phyloP scores from a whole-genome alignment of 2,329 filamentous ascomycete genomes.

The Microdochium bolleyi region DNA sequence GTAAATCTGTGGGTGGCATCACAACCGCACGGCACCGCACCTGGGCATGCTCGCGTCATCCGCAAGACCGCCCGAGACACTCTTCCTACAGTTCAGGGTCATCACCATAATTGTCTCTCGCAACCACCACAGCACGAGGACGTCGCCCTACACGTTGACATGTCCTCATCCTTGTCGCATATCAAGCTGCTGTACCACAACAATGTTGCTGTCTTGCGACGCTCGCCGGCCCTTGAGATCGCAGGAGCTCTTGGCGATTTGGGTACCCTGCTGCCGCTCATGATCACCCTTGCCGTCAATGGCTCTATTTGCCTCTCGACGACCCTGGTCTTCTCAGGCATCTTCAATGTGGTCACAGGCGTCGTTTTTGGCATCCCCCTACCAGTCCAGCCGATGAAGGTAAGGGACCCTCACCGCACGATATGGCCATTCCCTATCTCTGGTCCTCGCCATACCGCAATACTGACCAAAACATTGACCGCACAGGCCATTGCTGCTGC shows the following conservation, averaged over 20 bases:
- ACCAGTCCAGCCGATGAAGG: conserved; percentile 83
- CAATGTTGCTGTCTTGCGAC: conserved; percentile 40
- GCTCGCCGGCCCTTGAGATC: conserved; percentile 57
- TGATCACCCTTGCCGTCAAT: conserved; percentile 74
- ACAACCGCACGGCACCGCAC: too few relatives aligned
- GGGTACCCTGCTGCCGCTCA: conserved; percentile 64
- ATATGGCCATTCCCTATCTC: too few relatives aligned
- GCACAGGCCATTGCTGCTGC: conserved; percentile 75
- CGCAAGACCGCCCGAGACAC: too few relatives aligned
- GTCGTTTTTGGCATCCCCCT: conserved; percentile 78
- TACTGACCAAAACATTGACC: neutral
- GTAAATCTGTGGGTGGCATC: too few relatives aligned
- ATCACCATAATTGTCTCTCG: neutral
- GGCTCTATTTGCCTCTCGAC: conserved; percentile 72
- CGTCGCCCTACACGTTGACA: neutral
- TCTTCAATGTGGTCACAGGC: conserved; percentile 81
- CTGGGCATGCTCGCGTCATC: too few relatives aligned
- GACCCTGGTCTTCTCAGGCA: conserved; percentile 80
- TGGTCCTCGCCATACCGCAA: neutral
- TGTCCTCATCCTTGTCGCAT: conserved; percentile 11
- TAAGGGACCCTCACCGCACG: conserved; percentile 12
- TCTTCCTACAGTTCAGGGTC: neutral
- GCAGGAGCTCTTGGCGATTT: conserved; percentile 77
- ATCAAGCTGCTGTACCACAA: conserved; percentile 29
- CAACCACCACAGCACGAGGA: neutral